These are phyloP conservation scores for Waltergamsia citrina DNA, from an alignment of 2,329 filamentous ascomycete genomes.

Conservation along the genomic window DNA sequence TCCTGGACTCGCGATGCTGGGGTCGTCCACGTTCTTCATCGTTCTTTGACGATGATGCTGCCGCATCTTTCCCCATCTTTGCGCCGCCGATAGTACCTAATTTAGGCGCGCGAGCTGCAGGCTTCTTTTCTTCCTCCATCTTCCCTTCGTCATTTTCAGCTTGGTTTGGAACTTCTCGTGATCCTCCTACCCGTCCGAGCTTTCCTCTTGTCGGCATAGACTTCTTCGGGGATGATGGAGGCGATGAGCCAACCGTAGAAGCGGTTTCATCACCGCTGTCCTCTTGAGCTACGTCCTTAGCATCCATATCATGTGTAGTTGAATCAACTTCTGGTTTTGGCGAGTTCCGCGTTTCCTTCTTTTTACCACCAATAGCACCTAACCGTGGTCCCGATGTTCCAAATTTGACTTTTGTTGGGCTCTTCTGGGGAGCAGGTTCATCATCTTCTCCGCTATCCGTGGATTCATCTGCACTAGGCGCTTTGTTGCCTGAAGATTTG, in stretches of 20 bases:
- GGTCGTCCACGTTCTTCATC: conserved; percentile 9
- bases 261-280: too few species aligned
- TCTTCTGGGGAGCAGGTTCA: not conserved
- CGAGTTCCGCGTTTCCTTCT: conserved; percentile 9
- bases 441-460: conserved; percentile 6
- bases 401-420: conserved; percentile 5
- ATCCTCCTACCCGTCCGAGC: not conserved
- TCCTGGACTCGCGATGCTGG: conserved; percentile 7
- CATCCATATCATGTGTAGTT: not conserved
- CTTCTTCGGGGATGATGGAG: too few species aligned
- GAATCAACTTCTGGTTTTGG: not conserved
- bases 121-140: not conserved
- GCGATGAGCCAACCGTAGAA: too few species aligned
- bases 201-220: not conserved
- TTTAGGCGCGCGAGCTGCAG: conserved; percentile 8
- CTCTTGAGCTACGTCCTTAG: not conserved
- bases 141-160: conserved; percentile 6
- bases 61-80: conserved; percentile 4
- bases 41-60: conserved; percentile 1
- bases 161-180: conserved; percentile 3
- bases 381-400: conserved; percentile 13
- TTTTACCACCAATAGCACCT: conserved; percentile 25
- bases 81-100: conserved; percentile 25
- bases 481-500: not conserved
- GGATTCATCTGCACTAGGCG: conserved; percentile 1